Evolutionary conservation across 73 alveolate genomes (phyloP), one percentile per base, ranked within the genome.

Genomic region (Tetrahymena borealis): DNA sequence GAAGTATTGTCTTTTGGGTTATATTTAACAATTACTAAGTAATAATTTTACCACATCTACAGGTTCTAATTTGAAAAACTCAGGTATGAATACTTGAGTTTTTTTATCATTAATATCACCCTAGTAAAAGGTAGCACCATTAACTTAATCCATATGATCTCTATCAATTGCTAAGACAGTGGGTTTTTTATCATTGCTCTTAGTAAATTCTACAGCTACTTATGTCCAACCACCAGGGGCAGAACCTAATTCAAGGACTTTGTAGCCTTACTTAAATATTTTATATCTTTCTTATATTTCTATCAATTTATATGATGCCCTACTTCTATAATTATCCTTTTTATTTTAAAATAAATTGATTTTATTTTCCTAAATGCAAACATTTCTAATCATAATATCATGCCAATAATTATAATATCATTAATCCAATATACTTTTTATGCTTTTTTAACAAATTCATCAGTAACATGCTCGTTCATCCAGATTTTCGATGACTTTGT

Each of bases 171-270:
- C 98, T 6, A 95, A 94, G 2, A 97, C 97, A 39, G 91, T 79
- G 20, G 91, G 94, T 31, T 94, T 78, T 33, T 91, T 93, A 10
- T 90, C 91, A 32, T 12, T 40, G 15, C 95, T 78, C 15, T 93
- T 92, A 4, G 91, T 90, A 32, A 90, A 35, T 18, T 96, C 96
- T 3, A 95, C 90, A 7, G 95, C 96, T 18, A 96, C 97, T 95
- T 97, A 96, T 37, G 97, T 94, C 99, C 99, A 97, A 32, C 98
- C 97, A 13, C 99, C 99, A n/a, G 99, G 99, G 5, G 98, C 98
- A 20, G 98, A 96, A 13, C 99, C 99, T 12, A 97, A 90, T 91
- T 97, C 99, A 33, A 97, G 90, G 1, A 96, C 97, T 2, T 91
- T 90, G 95, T 90, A 33, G 16, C 95, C 96, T 11, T 42, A 78